Conservation (phyloP, 2,329 filamentous ascomycete genomes). For the Colletotrichum eremochloae region DNA sequence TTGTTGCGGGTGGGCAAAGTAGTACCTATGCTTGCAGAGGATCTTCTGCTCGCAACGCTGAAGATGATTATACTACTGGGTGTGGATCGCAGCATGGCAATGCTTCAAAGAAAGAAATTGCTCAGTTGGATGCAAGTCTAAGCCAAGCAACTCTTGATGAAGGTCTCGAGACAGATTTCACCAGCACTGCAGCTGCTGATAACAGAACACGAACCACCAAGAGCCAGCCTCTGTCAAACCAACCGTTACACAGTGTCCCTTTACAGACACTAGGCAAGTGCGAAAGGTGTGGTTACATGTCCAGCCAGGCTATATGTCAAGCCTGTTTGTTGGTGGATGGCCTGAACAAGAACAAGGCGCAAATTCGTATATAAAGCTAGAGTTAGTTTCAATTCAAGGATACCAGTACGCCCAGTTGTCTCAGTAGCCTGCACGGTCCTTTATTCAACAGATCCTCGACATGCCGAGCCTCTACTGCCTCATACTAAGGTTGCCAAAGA, state of each 20-base stretch:
- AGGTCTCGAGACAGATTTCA: slow-evolving; percentile 76
- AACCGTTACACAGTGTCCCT: neutral
- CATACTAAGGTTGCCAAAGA: neutral
- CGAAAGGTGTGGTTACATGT: slow-evolving; percentile 92
- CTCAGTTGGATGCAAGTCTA: slow-evolving; percentile 82
- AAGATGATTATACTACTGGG: slow-evolving; percentile 67
- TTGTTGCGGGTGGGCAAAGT: slow-evolving; percentile 75
- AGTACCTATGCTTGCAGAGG: slow-evolving; percentile 60
- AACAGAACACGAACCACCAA: neutral
- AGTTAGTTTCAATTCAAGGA: neutral
- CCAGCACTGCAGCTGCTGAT: slow-evolving; percentile 42
- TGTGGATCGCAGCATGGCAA: slow-evolving; percentile 66
- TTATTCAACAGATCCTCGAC: neutral
- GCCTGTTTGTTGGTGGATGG: slow-evolving; percentile 92
- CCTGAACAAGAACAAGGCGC: slow-evolving; percentile 82
- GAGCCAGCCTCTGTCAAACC: neutral
- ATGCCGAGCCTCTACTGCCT: neutral
- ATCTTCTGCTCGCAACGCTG: slow-evolving; percentile 49
- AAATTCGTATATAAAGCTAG: slow-evolving; percentile 66
- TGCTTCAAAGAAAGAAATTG: slow-evolving; percentile 81
- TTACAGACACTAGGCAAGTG: slow-evolving; percentile 86
- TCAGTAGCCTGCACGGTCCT: neutral
- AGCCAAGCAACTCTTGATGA: slow-evolving; percentile 72
- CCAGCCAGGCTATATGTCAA: slow-evolving; percentile 93
- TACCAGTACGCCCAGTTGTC: neutral